A percentile compares a stretch with the other conserved stretches of the same genome.
phyloP scores from a whole-genome alignment of 2,329 filamentous ascomycete genomes.

The Myriosclerotinia duriaeana region DNA sequence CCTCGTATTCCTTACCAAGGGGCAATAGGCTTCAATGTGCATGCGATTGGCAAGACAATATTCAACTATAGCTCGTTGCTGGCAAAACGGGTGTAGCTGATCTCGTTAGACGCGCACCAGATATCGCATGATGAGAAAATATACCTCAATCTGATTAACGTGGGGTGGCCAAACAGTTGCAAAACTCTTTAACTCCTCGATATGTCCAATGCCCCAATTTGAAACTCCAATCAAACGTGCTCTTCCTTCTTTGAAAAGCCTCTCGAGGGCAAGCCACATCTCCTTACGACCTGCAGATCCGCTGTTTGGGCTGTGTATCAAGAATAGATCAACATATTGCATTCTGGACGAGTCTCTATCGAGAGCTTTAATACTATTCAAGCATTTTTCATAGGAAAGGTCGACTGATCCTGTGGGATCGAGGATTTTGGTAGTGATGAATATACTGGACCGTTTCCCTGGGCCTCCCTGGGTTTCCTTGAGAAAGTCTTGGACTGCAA shows the following conservation, averaged over 20 bases:
- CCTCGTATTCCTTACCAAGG: conserved; percentile 59
- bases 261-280: conserved; percentile 22
- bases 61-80: conserved; percentile 56
- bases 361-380: conserved; percentile 26
- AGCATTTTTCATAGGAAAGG: conserved; percentile 14
- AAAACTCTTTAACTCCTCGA: conserved; percentile 22
- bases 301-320: conserved; percentile 19
- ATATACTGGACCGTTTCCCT: conserved; percentile 12
- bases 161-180: conserved; percentile 20
- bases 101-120: background rate
- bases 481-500: conserved; percentile 17
- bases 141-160: conserved; percentile 25
- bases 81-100: conserved; percentile 63
- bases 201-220: conserved; percentile 23
- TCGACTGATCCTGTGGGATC: conserved; percentile 7
- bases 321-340: conserved; percentile 28
- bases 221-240: conserved; percentile 19
- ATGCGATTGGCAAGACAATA: conserved; percentile 51
- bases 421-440: conserved; percentile 25
- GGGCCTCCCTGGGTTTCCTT: conserved; percentile 9
- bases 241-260: conserved; percentile 8
- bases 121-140: conserved; percentile 32
- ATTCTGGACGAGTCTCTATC: conserved; percentile 20
- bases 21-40: conserved; percentile 52
- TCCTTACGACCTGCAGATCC: conserved; percentile 14